Evolutionary conservation across 257 asterid genomes (phyloP).

Genomic region (Henckelia pumila): DNA sequence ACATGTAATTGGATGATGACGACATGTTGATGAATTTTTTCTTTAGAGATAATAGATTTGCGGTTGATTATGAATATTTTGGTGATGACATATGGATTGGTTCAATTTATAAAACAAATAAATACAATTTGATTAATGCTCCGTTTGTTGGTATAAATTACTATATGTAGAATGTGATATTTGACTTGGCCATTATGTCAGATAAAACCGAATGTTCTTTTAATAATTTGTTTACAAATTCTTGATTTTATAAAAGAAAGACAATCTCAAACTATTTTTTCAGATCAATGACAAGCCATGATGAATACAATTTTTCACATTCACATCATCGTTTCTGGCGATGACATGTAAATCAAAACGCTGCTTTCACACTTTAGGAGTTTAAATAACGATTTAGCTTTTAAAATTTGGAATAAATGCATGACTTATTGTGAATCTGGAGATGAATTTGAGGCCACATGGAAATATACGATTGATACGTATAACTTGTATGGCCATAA

Average conservation of each 20-base stretch:
- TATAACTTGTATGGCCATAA: background rate
- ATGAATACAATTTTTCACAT: background rate
- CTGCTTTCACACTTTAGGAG: background rate
- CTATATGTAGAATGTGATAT: conserved; percentile 1
- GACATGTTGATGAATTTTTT: background rate
- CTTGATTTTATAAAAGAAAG: background rate
- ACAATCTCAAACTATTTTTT: background rate
- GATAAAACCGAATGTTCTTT: background rate
- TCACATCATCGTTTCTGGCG: too few relatives aligned
- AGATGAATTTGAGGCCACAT: background rate
- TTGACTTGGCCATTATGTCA: background rate
- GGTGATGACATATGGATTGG: conserved; percentile 13
- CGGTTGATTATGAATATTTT: conserved; percentile 4
- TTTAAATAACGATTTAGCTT: background rate
- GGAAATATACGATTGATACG: background rate
- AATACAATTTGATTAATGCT: conserved; percentile 8
- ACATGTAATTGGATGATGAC: too few relatives aligned
- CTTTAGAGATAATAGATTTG: background rate
- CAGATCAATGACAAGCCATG: background rate
- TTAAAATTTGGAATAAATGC: background rate
- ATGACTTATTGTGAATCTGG: background rate
- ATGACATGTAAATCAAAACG: background rate
- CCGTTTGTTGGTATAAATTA: conserved; percentile 14
- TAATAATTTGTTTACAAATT: conserved; percentile 3
- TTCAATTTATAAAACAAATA: conserved; percentile 9